Base-by-base conservation (phyloP, 78 protist genomes). In the Mantamonas sphyraenae region DNA sequence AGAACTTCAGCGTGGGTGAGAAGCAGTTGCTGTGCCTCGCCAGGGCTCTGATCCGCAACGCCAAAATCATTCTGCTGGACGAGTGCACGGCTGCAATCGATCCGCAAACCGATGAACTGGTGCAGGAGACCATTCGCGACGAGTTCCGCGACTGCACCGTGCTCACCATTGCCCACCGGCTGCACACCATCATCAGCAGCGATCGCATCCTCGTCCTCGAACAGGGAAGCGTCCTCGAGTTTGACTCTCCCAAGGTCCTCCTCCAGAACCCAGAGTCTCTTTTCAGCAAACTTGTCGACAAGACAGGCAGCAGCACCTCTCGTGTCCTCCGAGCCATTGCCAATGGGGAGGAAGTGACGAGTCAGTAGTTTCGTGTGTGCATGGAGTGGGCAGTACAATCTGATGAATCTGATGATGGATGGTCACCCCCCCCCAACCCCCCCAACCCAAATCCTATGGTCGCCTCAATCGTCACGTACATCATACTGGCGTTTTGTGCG, bases 121-220 rank as follows among this genome's bases (percentile, higher is more conserved):
- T 85, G 35, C 90, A 85, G 60, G 24, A 3, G 28, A 77, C 83
- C 3, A 22, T 85, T 30, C 64, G 71, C n/a, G 30, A 4, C 39
- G 5, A 37, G 64, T 79, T 82, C 38, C 37, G 40, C 5, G 47
- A 3, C 47, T 22, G 77, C 68, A 89, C 94, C 17, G 80, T 80
- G 39, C 65, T 89, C 53, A 80, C 86, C 43, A 78, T 89, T 59
- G 94, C 94, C 3, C 87, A 77, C 35, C 77, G 89, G 2, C 80
- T 80, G 26, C 9, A 0, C 51, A 78, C 90, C 7, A 40, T 81
- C 47, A 55, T 77, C 57, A 71, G 63, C 82, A 70, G 20, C 58
- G 77, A 88, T 69, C 45, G 56, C 2, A 35, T 91, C 39, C 7
- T 87, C 26, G 90, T 87, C 34, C n/a, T 91, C 33, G 76, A 47